Conservation (phyloP, 1,139 yeast species). For the Hansenula lynferdii region DNA sequence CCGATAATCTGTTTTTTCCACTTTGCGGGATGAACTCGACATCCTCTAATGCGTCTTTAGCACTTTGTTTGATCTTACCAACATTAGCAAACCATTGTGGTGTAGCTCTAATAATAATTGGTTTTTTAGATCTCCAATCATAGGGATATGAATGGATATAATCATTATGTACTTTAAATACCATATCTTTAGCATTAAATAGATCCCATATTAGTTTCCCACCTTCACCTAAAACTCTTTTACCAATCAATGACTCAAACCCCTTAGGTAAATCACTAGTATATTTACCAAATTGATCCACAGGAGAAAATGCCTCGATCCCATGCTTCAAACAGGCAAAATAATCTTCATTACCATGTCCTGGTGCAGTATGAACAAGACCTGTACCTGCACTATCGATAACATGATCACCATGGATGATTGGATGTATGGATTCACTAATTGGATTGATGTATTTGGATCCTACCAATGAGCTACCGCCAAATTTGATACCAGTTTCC, state of each 20-base stretch:
- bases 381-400: constrained; percentile 87
- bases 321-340: constrained; percentile 55
- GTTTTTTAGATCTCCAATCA: constrained; percentile 95
- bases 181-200: constrained; percentile 40
- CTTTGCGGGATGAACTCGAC: constrained; percentile 71
- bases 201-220: constrained; percentile 41
- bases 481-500: constrained; percentile 20
- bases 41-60: constrained; percentile 51
- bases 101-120: constrained; percentile 91
- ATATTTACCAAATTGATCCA: constrained; percentile 70
- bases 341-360: constrained; percentile 96
- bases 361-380: constrained; percentile 94
- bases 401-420: constrained; percentile 80
- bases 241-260: constrained; percentile 41
- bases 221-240: constrained; percentile 59
- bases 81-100: constrained; percentile 97
- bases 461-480: constrained; percentile 44
- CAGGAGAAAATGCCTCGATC: constrained; percentile 67
- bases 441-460: constrained; percentile 56
- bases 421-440: constrained; percentile 44
- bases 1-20: constrained; percentile 64
- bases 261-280: constrained; percentile 42
- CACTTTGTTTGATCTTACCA: constrained; percentile 59
- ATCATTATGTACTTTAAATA: constrained; percentile 41
- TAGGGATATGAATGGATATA: constrained; percentile 88